phyloP scores from a whole-genome alignment of 306 rosid species.

The Albizia julibrissin region DNA sequence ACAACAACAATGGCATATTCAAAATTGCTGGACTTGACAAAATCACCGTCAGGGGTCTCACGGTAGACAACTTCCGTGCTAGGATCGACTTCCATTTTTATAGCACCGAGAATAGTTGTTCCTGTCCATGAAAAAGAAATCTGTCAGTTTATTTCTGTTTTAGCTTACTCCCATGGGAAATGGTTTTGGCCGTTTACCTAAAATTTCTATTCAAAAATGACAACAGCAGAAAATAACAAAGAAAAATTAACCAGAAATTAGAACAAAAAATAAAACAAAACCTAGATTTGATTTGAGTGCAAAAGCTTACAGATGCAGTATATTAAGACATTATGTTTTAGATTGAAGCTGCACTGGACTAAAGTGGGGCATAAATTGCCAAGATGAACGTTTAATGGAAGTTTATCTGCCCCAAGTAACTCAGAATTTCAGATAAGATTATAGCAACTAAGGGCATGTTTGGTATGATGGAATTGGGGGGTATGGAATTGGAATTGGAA shows the following conservation, averaged over 20 bases:
- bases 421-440: not conserved
- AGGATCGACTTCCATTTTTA: constrained; percentile 68
- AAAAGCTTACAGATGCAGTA: not conserved
- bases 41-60: constrained; percentile 69
- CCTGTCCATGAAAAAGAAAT: constrained; percentile 53
- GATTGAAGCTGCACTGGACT: not conserved
- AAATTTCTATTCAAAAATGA: not conserved
- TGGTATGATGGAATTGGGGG: no score
- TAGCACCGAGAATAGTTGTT: constrained; percentile 76
- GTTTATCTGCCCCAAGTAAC: not conserved
- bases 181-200: not conserved
- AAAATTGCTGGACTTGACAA: constrained; percentile 67
- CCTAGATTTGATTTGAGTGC: not conserved
- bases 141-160: constrained; percentile 24
- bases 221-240: not conserved
- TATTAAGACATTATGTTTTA: not conserved
- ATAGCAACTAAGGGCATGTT: no score
- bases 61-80: constrained; percentile 62
- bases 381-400: not conserved
- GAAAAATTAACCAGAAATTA: not conserved
- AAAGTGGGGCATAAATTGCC: not conserved
- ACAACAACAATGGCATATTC: constrained; percentile 79
- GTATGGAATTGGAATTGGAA: no score
- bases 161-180: not conserved
- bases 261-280: not conserved